Evolutionary conservation across 306 rosid species (phyloP).

Genomic region (Chamaecrista fasciculata): DNA sequence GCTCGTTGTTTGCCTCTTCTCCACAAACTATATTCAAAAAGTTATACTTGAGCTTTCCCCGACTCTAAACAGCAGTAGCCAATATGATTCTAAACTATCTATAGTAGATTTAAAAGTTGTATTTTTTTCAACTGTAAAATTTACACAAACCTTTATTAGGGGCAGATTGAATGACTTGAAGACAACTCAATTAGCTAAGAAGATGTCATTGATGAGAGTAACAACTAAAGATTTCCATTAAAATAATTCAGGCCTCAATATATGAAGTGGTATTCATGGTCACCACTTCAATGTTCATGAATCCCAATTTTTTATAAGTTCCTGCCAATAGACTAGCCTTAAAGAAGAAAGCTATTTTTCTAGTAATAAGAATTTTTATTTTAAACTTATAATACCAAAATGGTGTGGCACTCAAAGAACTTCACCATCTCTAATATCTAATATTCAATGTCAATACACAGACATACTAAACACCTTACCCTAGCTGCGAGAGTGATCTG

Average conservation of each 20-base stretch:
- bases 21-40: neutral
- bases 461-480: conserved; percentile 53
- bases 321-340: neutral
- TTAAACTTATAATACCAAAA: conserved; percentile 11
- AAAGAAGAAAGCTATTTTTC: neutral
- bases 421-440: neutral
- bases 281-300: neutral
- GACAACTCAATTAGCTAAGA: neutral
- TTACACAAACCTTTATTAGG: neutral
- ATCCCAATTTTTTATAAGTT: neutral
- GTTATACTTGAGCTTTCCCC: neutral
- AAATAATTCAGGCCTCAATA: neutral
- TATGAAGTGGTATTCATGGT: neutral
- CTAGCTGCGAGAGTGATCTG: conserved; percentile 97
- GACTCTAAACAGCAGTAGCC: neutral
- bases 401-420: neutral
- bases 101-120: neutral
- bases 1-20: conserved; percentile 2
- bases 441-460: conserved; percentile 7
- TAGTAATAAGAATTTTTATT: neutral
- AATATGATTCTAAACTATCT: neutral
- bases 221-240: neutral
- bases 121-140: neutral
- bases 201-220: neutral
- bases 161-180: neutral